A percentile compares a stretch with the other conserved stretches of the same genome.
These are phyloP conservation scores for Fusarium begoniae DNA, from an alignment of 2,329 filamentous ascomycete species.

Conservation along the genomic window DNA sequence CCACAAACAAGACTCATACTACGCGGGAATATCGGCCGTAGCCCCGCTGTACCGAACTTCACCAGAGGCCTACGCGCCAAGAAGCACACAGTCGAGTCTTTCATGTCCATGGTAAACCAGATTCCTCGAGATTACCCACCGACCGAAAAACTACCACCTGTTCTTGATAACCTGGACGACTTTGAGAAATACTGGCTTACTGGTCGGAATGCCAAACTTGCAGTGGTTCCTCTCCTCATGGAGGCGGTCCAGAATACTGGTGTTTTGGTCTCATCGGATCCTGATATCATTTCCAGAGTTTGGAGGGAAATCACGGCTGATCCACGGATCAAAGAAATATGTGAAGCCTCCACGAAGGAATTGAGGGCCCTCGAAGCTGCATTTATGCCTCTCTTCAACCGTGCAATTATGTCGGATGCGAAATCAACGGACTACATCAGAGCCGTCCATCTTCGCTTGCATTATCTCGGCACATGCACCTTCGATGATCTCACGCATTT, in stretches of 20 bases:
- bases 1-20: slow-evolving; percentile 25
- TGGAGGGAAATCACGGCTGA: slow-evolving; percentile 11
- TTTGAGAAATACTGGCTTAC: slow-evolving; percentile 30
- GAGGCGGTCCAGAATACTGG: slow-evolving; percentile 9
- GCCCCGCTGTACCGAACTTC: slow-evolving; percentile 30
- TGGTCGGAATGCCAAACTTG: neutral
- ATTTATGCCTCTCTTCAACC: slow-evolving; percentile 48
- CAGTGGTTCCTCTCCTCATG: slow-evolving; percentile 19
- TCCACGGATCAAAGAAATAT: slow-evolving; percentile 20
- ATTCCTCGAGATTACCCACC: slow-evolving; percentile 10
- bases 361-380: slow-evolving; percentile 41
- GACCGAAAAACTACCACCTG: neutral
- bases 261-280: neutral
- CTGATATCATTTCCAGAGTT: slow-evolving; percentile 2
- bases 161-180: slow-evolving; percentile 30
- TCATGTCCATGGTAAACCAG: slow-evolving; percentile 18
- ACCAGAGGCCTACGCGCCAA: slow-evolving; percentile 17
- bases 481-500: slow-evolving; percentile 45
- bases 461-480: slow-evolving; percentile 40
- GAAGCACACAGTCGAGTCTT: slow-evolving; percentile 31
- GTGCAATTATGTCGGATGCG: slow-evolving; percentile 39
- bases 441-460: slow-evolving; percentile 47
- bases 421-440: slow-evolving; percentile 43
- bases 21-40: slow-evolving; percentile 10
- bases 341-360: neutral